Evolutionary conservation across 2,329 filamentous ascomycete genomes (phyloP).

Genomic region (Xylariaceae sp.): DNA sequence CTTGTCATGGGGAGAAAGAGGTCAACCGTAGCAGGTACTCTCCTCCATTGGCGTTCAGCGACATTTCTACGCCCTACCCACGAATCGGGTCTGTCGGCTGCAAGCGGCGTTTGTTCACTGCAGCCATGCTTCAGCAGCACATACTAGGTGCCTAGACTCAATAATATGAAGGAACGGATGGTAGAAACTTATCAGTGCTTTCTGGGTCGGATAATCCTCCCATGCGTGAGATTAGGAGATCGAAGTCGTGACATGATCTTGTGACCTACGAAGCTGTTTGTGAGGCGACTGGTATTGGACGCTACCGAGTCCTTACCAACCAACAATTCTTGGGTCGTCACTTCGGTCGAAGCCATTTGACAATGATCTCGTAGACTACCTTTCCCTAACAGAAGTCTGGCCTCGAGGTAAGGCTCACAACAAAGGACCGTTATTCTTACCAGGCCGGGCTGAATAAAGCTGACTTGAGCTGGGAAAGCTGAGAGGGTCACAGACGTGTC

Average conservation of each 20-base stretch:
- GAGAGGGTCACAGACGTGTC: neutral
- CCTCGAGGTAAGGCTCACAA: neutral
- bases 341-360: neutral
- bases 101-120: neutral
- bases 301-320: neutral
- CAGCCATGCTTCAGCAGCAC: neutral
- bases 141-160: neutral
- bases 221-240: neutral
- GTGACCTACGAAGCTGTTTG: neutral
- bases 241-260: neutral
- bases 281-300: too few species aligned
- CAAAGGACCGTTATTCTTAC: neutral
- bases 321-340: neutral
- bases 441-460: conserved; percentile 3
- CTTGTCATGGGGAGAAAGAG: neutral
- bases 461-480: conserved; percentile 12
- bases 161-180: neutral
- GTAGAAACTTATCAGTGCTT: neutral
- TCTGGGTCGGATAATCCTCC: neutral
- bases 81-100: neutral
- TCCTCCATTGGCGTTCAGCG: too few species aligned
- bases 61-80: too few species aligned
- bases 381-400: neutral
- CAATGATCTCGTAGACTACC: neutral
- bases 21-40: too few species aligned